A percentile compares a stretch with the other conserved stretches of the same genome.
These are phyloP conservation scores for Xylariaceae sp. DNA, from an alignment of 2,329 filamentous ascomycete genomes.

Conservation along the genomic window DNA sequence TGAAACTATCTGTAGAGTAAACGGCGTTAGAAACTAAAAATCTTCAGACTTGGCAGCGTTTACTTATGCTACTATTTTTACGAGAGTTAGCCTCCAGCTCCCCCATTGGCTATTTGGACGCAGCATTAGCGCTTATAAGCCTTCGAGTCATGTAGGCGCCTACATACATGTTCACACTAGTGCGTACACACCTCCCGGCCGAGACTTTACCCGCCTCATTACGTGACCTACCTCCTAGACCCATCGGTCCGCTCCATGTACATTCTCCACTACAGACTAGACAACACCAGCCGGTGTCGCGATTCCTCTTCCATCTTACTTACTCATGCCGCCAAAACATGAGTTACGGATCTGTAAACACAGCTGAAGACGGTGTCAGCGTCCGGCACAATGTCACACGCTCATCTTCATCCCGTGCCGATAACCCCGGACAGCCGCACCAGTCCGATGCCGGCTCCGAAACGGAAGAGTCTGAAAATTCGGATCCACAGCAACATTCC, in stretches of 20 bases:
- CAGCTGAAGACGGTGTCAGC: background rate
- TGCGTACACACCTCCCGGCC: too few relatives aligned
- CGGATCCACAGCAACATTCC: constrained; percentile 3
- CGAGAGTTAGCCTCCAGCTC: too few relatives aligned
- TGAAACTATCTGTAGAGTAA: too few relatives aligned
- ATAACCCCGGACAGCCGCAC: background rate
- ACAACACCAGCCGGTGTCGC: background rate
- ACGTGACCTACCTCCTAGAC: too few relatives aligned
- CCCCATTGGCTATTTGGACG: too few relatives aligned
- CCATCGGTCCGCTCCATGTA: background rate
- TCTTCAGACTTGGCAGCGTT: too few relatives aligned
- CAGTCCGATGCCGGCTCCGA: background rate
- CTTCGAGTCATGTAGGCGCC: too few relatives aligned
- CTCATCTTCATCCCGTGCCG: background rate
- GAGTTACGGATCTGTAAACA: background rate
- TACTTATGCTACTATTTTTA: too few relatives aligned
- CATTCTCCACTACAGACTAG: background rate
- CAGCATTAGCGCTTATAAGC: too few relatives aligned
- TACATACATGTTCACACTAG: too few relatives aligned
- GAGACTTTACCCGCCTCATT: too few relatives aligned
- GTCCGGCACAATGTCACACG: background rate
- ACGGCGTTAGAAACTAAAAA: too few relatives aligned
- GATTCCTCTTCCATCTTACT: background rate
- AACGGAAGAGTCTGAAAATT: background rate
- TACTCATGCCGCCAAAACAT: background rate